Percentiles rank a stretch among this genome's conserved stretches.
Conservation (phyloP, 805 yeast species). For the Monosporozyma unispora region DNA sequence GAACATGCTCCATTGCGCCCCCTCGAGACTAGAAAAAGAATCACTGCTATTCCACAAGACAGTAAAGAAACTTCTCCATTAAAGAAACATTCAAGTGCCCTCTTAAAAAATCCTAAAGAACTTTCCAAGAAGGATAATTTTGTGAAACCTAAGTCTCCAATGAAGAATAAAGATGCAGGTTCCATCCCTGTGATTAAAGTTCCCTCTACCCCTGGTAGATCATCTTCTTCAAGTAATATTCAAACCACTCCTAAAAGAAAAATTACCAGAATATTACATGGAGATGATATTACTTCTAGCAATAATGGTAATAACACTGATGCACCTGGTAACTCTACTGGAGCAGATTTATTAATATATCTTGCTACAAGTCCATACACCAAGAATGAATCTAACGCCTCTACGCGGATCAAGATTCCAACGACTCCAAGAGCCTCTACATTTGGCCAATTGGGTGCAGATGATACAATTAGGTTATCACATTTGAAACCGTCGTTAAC, state of each 20-base stretch:
- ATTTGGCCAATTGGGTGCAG: conserved; percentile 6
- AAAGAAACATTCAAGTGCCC: conserved; percentile 4
- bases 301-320: too few species aligned
- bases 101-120: background rate
- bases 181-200: background rate
- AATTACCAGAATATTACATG: conserved; percentile 5
- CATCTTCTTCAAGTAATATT: background rate
- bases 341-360: conserved; percentile 31
- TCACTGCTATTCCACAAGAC: background rate
- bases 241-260: conserved; percentile 4
- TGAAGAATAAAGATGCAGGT: background rate
- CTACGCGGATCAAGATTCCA: conserved; percentile 11
- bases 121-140: background rate
- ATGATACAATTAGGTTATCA: conserved; percentile 22
- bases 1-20: background rate
- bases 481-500: conserved; percentile 23
- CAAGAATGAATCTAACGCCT: background rate
- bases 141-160: background rate
- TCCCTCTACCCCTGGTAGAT: conserved; percentile 11
- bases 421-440: conserved; percentile 20
- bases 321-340: conserved; percentile 7
- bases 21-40: background rate
- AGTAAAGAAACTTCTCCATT: conserved; percentile 6
- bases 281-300: background rate
- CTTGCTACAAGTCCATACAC: conserved; percentile 30